Evolutionary conservation across 192 early-diverging fungal genomes (phyloP), one percentile per base, ranked within the genome.

Genomic region (Blastocladiella britannica): DNA sequence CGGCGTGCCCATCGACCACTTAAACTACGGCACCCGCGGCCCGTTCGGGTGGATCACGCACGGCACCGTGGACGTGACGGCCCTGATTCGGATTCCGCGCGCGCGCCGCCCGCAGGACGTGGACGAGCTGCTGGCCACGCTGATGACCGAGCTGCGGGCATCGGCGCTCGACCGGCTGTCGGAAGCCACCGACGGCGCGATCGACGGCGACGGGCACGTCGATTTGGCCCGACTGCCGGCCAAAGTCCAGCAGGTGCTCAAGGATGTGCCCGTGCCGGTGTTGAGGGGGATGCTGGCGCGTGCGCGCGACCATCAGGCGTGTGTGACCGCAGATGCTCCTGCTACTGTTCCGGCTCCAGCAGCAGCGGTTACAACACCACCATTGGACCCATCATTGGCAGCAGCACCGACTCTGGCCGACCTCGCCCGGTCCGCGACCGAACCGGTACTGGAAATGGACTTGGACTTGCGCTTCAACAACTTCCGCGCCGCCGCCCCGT

Each of bases 1-100:
- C 62, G 82, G 82, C 53, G 74, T 97, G 20, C 85, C 82, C 55
- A 90, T 95, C 24, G 85, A 89, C 60, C 90, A 93, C 65, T 67
- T 97, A 43, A 92, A 91, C 68, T 65, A 72, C 23, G 86, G 87
- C 18, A 76, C 84, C 8, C 74, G 76, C 28, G 93, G 93, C 0
- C 93, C 93, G 3, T 77, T 91, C 29, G 83, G 84, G 12, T 97
- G 93, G 93, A 89, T 97, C 60, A 88, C 82, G n/a, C 73, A 77
- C 3, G 91, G 91, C 4, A 81, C 74, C 6, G 73, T 97, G 0
- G 91, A 94, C 61, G 72, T 97, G 12, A 72, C 75, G 7, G 80
- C 82, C 7, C 73, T 84, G 29, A 71, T 86, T 31, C 70, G 65
- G 57, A 78, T 84, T 53, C 84, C 84, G 12, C 54, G 54, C 26